Conservation (phyloP, 768 basidiomycete genomes). For the Ramaria sp. region DNA sequence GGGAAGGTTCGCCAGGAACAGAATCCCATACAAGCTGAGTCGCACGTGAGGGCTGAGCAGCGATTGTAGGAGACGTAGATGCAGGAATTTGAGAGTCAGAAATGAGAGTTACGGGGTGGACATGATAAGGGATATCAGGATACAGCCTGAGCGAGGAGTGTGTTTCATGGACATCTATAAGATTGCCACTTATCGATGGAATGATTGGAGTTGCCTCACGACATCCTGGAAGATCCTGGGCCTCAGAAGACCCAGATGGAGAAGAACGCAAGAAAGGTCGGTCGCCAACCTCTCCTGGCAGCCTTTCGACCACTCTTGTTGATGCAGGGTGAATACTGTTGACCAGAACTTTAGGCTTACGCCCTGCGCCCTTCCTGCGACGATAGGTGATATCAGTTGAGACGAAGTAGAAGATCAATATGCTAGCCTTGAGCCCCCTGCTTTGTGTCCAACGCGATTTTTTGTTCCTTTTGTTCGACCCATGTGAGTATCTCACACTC, state of each 20-base stretch:
- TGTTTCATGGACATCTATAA: background rate
- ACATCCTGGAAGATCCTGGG: background rate
- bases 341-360: conserved; percentile 1
- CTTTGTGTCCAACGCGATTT: conserved; percentile 8
- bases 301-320: background rate
- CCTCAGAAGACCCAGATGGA: background rate
- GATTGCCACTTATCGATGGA: background rate
- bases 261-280: background rate
- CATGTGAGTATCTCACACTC: background rate
- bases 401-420: background rate
- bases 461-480: conserved; percentile 7
- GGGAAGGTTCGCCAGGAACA: background rate
- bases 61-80: no score
- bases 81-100: background rate
- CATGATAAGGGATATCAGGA: background rate
- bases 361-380: conserved; percentile 8
- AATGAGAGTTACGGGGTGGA: background rate
- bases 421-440: conserved; percentile 7
- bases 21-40: background rate
- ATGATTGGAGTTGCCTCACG: background rate
- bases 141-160: background rate
- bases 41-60: background rate
- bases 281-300: background rate
- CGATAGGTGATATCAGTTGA: background rate
- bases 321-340: background rate